A percentile compares a stretch with the other conserved stretches of the same genome.
Evolutionary conservation across 208 protist species (phyloP).

Genomic region (Acanthamoeba triangularis): DNA sequence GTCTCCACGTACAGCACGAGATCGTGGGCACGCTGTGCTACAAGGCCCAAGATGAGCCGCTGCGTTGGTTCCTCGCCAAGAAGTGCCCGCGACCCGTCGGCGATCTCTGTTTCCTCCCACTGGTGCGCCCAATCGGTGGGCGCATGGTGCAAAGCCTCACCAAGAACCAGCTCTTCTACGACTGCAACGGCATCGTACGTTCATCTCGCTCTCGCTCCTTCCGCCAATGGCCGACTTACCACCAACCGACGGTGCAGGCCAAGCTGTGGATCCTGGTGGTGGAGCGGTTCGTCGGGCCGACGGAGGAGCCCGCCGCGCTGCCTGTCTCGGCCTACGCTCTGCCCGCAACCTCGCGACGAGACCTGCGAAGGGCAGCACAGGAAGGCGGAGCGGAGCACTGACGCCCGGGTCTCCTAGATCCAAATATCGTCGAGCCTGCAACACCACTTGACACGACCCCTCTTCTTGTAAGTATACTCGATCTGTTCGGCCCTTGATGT

Average conservation of each 20-base stretch:
- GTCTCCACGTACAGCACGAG: background rate
- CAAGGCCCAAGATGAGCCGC: background rate
- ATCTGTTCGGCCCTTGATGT: too few relatives aligned
- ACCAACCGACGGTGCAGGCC: background rate
- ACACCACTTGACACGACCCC: too few relatives aligned
- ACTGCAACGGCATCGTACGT: background rate
- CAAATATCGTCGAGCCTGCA: too few relatives aligned
- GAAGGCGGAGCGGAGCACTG: background rate
- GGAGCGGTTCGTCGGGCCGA: background rate
- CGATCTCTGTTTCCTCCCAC: conserved; percentile 4
- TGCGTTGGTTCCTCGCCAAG: background rate
- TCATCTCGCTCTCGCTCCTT: background rate
- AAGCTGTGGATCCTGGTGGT: conserved; percentile 29
- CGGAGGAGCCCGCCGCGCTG: background rate
- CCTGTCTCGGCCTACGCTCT: background rate
- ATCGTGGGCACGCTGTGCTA: conserved; percentile 41
- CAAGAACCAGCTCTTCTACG: conserved; percentile 36
- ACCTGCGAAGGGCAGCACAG: background rate
- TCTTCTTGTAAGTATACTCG: too few relatives aligned
- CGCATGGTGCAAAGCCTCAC: conserved; percentile 12
- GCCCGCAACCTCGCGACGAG: background rate
- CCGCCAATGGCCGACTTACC: background rate
- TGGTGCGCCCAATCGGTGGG: background rate
- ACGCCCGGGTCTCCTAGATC: background rate
- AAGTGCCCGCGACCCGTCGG: background rate